Evolutionary conservation across 78 protist genomes (phyloP).

Genomic region (Cavenderia fasciculata): DNA sequence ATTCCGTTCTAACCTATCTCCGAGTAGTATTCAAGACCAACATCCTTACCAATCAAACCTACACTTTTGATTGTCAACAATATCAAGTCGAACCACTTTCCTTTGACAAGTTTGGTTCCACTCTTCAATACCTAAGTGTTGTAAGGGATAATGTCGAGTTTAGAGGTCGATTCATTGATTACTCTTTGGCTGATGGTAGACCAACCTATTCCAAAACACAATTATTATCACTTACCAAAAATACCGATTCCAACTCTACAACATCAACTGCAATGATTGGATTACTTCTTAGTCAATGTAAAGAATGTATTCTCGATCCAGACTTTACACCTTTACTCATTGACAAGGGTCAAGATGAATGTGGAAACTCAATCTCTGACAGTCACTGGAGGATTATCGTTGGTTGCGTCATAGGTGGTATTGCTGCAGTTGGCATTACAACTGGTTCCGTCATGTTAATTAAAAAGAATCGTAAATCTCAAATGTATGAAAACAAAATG

Average conservation of each 20-base stretch:
- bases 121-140: conserved; percentile 5
- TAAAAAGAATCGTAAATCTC: no score
- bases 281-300: neutral
- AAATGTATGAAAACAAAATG: no score
- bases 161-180: conserved; percentile 25
- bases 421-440: neutral
- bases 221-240: neutral
- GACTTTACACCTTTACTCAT: no score
- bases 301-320: neutral
- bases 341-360: no score
- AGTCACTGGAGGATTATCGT: neutral
- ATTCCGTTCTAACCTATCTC: neutral
- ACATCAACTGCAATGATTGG: no score
- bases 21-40: neutral
- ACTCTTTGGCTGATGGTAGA: conserved; percentile 14
- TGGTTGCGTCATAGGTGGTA: neutral
- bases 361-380: no score
- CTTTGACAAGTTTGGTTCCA: no score
- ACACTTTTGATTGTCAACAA: no score
- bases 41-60: neutral
- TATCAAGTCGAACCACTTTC: no score
- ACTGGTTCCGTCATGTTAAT: neutral
- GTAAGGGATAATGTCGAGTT: conserved; percentile 17
- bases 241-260: neutral
- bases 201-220: neutral